Conservation (phyloP, 345 rosid genomes). For the Boechera stricta region DNA sequence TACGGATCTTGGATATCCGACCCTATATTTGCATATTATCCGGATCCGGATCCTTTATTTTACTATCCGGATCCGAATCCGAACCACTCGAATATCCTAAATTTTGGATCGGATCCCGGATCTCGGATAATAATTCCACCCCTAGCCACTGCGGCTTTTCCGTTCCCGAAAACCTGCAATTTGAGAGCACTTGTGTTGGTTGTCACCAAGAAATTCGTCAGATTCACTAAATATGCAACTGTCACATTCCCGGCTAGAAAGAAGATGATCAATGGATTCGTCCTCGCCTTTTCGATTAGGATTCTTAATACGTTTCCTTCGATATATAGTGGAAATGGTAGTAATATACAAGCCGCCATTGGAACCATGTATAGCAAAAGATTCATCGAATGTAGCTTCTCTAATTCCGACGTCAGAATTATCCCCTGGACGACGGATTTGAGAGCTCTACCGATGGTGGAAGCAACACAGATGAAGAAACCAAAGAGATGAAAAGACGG, state of each 20-base stretch:
- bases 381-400: constrained; percentile 97
- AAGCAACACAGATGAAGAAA: constrained; percentile 85
- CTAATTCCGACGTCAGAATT: constrained; percentile 78
- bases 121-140: no score
- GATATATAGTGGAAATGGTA: constrained; percentile 89
- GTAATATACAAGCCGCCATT: constrained; percentile 85
- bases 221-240: constrained; percentile 92
- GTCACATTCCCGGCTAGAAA: constrained; percentile 88
- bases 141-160: constrained; percentile 75
- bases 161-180: constrained; percentile 92
- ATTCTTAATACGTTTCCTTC: constrained; percentile 87
- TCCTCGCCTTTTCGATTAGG: constrained; percentile 76
- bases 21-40: no score
- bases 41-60: no score
- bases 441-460: constrained; percentile 95
- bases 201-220: constrained; percentile 95
- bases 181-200: constrained; percentile 98
- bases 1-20: no score
- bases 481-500: constrained; percentile 93
- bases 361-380: constrained; percentile 93
- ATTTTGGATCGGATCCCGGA: no score
- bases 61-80: no score
- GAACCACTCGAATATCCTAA: no score
- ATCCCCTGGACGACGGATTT: constrained; percentile 97
- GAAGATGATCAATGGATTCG: constrained; percentile 67